A percentile compares a stretch with the other conserved stretches of the same genome.
Evolutionary conservation across 2,329 filamentous ascomycete species (phyloP).

Genomic region (Cladorrhinum sp.): DNA sequence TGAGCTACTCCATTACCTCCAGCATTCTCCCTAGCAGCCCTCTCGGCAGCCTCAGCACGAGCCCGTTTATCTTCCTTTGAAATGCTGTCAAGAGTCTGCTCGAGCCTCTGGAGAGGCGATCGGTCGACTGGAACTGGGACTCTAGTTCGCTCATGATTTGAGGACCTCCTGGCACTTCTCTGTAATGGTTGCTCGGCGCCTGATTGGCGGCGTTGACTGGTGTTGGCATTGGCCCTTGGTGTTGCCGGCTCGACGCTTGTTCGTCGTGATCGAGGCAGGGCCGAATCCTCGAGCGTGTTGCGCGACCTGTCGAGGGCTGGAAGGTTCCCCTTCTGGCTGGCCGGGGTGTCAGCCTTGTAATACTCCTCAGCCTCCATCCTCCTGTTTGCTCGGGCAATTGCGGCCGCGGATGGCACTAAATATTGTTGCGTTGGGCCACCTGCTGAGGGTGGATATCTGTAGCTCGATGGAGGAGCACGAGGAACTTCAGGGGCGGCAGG

Average conservation of each 20-base stretch:
- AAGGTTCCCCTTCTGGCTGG: constrained; percentile 19
- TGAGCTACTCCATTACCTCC: constrained; percentile 23
- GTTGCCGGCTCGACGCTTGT: constrained; percentile 26
- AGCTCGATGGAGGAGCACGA: constrained; percentile 56
- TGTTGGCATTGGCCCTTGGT: constrained; percentile 29
- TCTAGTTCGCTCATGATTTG: constrained; percentile 46
- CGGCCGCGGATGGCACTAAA: constrained; percentile 26
- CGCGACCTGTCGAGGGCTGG: constrained; percentile 32
- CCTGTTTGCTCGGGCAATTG: constrained; percentile 31
- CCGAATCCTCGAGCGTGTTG: constrained; percentile 31
- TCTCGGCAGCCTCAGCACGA: constrained; percentile 77
- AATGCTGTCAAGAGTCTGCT: constrained; percentile 85
- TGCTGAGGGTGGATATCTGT: constrained; percentile 48
- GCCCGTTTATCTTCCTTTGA: constrained; percentile 95
- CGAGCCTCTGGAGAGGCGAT: constrained; percentile 89
- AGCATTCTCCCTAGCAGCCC: constrained; percentile 59
- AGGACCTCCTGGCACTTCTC: constrained; percentile 35
- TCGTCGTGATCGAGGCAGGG: constrained; percentile 25
- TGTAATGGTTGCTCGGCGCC: constrained; percentile 30
- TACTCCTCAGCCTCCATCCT: constrained; percentile 24
- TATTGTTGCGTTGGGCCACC: constrained; percentile 32
- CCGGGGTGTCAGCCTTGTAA: constrained; percentile 17
- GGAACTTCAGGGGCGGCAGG: constrained; percentile 61
- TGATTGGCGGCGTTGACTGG: constrained; percentile 28
- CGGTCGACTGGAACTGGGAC: constrained; percentile 71